These are phyloP conservation scores for Fusarium sacchari DNA, from an alignment of 2,329 filamentous ascomycete species.

Conservation along the genomic window DNA sequence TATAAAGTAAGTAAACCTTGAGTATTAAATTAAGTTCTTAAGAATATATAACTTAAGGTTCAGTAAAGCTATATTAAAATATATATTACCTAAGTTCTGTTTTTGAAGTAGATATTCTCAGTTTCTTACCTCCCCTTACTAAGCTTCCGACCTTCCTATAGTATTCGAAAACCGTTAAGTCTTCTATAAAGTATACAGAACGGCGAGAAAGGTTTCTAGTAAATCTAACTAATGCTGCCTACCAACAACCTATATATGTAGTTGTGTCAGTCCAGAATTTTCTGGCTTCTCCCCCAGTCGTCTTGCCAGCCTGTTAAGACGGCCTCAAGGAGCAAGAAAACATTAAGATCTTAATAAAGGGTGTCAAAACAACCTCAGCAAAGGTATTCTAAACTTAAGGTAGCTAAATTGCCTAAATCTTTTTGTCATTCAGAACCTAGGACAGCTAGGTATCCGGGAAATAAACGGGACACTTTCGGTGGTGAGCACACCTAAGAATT, in stretches of 20 bases:
- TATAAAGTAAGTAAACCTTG: neutral
- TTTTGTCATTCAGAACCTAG: neutral
- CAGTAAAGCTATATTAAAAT: neutral
- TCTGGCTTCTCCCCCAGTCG: neutral
- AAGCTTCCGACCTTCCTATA: neutral
- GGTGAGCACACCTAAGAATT: too few relatives aligned
- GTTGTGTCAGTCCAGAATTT: neutral
- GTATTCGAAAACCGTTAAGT: neutral
- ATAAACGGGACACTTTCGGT: too few relatives aligned
- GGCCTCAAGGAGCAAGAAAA: neutral
- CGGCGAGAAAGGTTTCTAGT: neutral
- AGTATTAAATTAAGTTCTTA: neutral
- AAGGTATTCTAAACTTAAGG: neutral
- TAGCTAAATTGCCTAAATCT: neutral
- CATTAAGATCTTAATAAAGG: neutral
- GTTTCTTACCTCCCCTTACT: neutral
- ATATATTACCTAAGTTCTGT: neutral
- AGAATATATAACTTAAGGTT: neutral
- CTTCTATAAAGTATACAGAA: neutral
- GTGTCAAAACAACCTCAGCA: neutral
- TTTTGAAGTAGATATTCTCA: neutral
- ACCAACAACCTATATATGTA: neutral
- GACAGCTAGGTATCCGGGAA: neutral
- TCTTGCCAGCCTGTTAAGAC: neutral
- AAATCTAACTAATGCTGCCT: neutral